A percentile compares a stretch with the other conserved stretches of the same genome.
phyloP scores from a whole-genome alignment of 371 early-diverging fungal species.

The Mortierella sp. region DNA sequence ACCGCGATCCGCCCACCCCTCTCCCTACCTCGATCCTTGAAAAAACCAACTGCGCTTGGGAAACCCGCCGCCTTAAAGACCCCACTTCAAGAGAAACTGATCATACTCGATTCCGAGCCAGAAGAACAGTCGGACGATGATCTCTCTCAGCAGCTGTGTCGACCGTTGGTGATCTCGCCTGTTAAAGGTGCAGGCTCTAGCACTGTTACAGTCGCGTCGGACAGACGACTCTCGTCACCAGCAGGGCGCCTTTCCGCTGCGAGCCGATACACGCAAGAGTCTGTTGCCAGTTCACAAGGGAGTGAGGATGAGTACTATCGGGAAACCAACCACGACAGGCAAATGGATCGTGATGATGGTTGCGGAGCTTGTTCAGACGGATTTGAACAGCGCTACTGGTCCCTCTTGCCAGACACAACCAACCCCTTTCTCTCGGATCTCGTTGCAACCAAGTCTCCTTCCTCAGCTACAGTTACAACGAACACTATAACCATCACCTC shows the following conservation, averaged over 20 bases:
- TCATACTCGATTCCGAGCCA: constrained; percentile 43
- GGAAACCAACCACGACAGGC: not conserved
- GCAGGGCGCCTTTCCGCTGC: not conserved
- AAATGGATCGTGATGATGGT: too few species aligned
- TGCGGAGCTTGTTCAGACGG: too few species aligned
- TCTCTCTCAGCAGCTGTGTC: not conserved
- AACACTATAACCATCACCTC: too few species aligned
- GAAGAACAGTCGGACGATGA: constrained; percentile 16
- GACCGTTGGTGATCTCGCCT: not conserved
- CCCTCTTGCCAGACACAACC: constrained; percentile 11
- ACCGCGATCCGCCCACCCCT: too few species aligned
- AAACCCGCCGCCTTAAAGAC: not conserved
- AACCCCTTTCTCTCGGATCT: constrained; percentile 24
- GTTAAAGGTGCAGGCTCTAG: too few species aligned
- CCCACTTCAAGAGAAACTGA: not conserved
- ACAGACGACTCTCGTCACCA: not conserved
- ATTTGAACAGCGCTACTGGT: constrained; percentile 4
- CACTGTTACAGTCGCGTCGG: not conserved
- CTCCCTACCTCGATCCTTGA: too few species aligned
- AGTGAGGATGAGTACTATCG: constrained; percentile 28
- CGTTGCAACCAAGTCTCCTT: constrained; percentile 13
- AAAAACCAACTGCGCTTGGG: not conserved
- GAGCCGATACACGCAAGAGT: constrained; percentile 24
- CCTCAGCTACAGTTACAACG: too few species aligned
- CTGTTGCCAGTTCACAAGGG: constrained; percentile 37